Conservation (phyloP, 1,284 basidiomycete species). For the Fistulinella cinereoalba region DNA sequence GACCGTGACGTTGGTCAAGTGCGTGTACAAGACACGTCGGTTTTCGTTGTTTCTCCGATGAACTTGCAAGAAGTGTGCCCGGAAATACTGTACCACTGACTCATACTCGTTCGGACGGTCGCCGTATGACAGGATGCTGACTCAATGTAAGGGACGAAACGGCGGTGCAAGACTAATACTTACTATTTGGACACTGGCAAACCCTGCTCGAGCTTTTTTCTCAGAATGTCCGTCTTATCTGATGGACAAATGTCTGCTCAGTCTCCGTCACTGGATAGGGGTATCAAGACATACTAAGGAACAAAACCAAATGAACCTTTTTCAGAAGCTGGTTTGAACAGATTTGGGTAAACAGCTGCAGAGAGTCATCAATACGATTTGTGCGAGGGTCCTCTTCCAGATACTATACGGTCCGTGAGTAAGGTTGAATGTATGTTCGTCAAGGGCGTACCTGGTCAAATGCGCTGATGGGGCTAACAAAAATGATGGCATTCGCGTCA, state of each 20-base stretch:
- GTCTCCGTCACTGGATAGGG: conserved; percentile 3
- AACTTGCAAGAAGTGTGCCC: conserved; percentile 78
- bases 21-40: conserved; percentile 72
- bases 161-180: conserved; percentile 23
- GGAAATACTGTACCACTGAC: conserved; percentile 76
- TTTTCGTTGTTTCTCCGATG: conserved; percentile 76
- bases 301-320: conserved; percentile 73
- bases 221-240: conserved; percentile 79
- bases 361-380: conserved; percentile 79
- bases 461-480: conserved; percentile 81
- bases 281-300: conserved; percentile 56
- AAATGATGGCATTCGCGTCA: conserved; percentile 82
- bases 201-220: conserved; percentile 62
- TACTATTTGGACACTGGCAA: conserved; percentile 76
- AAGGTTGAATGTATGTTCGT: no score
- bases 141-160: conserved; percentile 11
- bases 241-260: conserved; percentile 10
- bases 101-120: conserved; percentile 77
- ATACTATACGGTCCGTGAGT: conserved; percentile 48
- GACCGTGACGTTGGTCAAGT: conserved; percentile 77
- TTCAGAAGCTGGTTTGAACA: conserved; percentile 78
- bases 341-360: conserved; percentile 80
- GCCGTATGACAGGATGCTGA: conserved; percentile 77
- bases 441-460: conserved; percentile 79
- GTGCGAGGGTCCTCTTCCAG: conserved; percentile 79